Evolutionary conservation across 2,329 filamentous ascomycete species (phyloP), one percentile per base, ranked within the genome.

Genomic region (Alternaria hordeiaustralica): DNA sequence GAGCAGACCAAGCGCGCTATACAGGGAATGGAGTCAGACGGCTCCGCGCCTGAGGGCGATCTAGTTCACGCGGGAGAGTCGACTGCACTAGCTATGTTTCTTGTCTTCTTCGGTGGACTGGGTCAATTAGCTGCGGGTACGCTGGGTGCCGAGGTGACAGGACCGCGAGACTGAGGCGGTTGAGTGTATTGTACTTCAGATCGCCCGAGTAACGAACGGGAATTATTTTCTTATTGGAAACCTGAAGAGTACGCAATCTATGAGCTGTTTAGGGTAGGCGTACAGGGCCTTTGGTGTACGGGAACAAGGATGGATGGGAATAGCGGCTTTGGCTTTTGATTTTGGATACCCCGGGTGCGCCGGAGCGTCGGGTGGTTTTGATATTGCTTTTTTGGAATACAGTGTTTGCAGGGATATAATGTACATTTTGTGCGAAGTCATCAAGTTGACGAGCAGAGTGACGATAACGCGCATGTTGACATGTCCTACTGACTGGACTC

Each of bases 91-190:
- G 74, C 76, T 3, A 60, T 80, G 41, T 78, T 76, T 45, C 63
- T 81, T 30, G 63, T 71, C 7, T 75, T 80, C 28, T 41, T 75
- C 3, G 79, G 78, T 11, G 79, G 79, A 7, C 56, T 80, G 23
- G 79, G 79, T 2, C 70, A 76, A 58, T 49, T 78, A 28, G 75
- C 73, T 46, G 69, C 77, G 20, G 71, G 74, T 25, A 74, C 75
- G 45, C 63, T 80, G 18, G 79, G 79, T 9, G 78, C 78, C 18
- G 79, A 81, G 65, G 75, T 76, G 25, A 75, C 67, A 10, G 70
- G 69, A 25, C 64, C 68, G 28, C 44, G 55, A 46, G 69, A 75
- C 41, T 73, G 58, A 64, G 49, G 25, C 15, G 9, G 9, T 36
- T 21, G 33, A 49, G 28, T 41, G 36, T 18, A 41, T n/a, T 41